Evolutionary conservation across 352 stramenopile genomes (phyloP).

Genomic region (Phytophthora europaea): DNA sequence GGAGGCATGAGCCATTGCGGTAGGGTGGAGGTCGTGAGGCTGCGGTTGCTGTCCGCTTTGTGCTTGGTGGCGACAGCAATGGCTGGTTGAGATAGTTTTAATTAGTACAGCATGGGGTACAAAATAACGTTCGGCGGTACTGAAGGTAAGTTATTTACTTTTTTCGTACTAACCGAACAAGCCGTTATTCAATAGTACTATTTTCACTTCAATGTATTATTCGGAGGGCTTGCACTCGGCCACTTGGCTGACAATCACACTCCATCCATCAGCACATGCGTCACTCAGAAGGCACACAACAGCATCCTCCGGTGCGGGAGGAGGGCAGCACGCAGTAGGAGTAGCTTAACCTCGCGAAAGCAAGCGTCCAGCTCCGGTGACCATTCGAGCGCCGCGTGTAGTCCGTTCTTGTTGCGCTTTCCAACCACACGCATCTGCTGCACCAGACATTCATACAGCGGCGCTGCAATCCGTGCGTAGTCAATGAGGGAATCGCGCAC

Average conservation of each 20-base stretch:
- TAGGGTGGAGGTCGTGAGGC: not conserved
- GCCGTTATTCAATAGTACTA: not conserved
- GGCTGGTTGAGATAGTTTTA: not conserved
- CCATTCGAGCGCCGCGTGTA: not conserved
- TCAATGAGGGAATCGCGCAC: constrained; percentile 26
- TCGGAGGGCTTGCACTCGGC: not conserved
- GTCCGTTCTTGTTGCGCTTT: not conserved
- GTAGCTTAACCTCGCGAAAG: not conserved
- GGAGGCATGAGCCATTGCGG: not conserved
- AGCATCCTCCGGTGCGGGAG: not conserved
- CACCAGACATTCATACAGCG: not conserved
- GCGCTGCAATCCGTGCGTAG: constrained; percentile 5
- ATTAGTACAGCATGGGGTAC: not conserved
- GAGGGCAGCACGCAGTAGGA: not conserved
- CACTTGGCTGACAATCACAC: not conserved
- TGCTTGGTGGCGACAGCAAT: not conserved
- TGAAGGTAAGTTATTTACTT: not conserved
- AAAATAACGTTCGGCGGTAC: constrained; percentile 4
- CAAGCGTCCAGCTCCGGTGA: not conserved
- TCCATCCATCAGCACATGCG: not conserved
- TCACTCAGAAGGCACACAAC: not conserved
- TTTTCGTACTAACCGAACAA: not conserved
- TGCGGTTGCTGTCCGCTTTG: not conserved
- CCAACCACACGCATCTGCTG: not conserved
- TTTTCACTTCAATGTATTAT: constrained; percentile 12